phyloP scores from a whole-genome alignment of 169 alveolate species.

The Miamiensis avidus region DNA sequence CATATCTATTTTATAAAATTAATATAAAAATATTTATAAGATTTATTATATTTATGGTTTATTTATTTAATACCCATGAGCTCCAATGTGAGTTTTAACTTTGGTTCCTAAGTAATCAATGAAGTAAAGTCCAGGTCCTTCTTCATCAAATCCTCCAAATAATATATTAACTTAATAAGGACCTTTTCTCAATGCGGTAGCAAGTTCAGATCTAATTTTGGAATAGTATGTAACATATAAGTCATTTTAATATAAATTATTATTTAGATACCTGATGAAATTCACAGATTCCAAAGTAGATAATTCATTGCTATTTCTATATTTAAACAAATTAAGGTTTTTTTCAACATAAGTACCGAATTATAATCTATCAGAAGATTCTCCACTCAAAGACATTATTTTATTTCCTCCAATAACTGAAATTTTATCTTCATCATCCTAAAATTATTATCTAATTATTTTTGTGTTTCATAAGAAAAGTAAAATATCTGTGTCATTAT shows the following conservation, averaged over 20 bases:
- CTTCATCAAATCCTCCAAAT: constrained; percentile 67
- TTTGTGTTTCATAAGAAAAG: not conserved
- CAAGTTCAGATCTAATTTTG: constrained; percentile 52
- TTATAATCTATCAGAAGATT: constrained; percentile 63
- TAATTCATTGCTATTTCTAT: constrained; percentile 56
- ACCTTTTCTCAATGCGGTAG: constrained; percentile 57
- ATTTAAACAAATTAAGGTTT: constrained; percentile 55
- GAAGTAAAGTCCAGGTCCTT: constrained; percentile 70
- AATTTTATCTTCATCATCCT: constrained; percentile 68
- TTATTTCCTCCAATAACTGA: constrained; percentile 45
- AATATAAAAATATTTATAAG: too few relatives aligned
- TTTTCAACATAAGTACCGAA: constrained; percentile 61
- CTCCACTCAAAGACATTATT: constrained; percentile 67
- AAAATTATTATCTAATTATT: not conserved
- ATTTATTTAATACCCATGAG: too few relatives aligned
- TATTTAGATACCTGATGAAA: constrained; percentile 53
- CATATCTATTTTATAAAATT: too few relatives aligned
- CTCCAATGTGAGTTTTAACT: constrained; percentile 66
- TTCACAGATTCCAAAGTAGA: constrained; percentile 63
- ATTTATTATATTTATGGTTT: too few relatives aligned
- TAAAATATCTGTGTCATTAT: not conserved
- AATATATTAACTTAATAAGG: constrained; percentile 63
- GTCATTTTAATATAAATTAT: too few relatives aligned
- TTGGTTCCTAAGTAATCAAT: constrained; percentile 75
- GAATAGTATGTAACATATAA: too few relatives aligned